Percentiles rank a stretch among this genome's conserved stretches.
phyloP scores from a whole-genome alignment of 805 yeast species.

The Candida hispaniensis region DNA sequence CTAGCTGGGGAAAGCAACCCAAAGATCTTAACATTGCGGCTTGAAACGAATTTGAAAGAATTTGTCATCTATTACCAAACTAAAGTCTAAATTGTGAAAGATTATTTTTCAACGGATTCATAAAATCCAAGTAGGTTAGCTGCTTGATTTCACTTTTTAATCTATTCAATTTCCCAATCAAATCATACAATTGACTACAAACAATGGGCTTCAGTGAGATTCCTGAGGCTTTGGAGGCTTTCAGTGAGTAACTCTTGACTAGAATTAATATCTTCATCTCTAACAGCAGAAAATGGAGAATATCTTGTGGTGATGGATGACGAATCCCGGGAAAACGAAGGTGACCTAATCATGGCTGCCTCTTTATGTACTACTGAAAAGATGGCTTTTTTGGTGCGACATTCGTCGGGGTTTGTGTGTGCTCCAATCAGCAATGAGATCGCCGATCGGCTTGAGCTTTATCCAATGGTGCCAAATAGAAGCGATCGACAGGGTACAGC shows the following conservation, averaged over 20 bases:
- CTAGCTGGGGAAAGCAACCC: too few species aligned
- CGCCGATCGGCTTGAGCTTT: conserved; percentile 74
- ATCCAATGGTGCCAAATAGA: conserved; percentile 54
- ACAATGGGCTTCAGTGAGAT: conserved; percentile 38
- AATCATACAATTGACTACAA: too few species aligned
- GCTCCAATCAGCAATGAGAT: conserved; percentile 69
- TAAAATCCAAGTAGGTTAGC: too few species aligned
- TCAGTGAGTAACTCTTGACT: conserved; percentile 32
- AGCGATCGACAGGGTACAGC: conserved; percentile 94
- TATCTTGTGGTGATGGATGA: conserved; percentile 95
- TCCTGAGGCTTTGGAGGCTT: conserved; percentile 63
- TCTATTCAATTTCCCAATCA: neutral
- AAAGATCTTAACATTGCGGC: too few species aligned
- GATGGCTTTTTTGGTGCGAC: conserved; percentile 87
- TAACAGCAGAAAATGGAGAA: conserved; percentile 46
- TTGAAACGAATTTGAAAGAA: too few species aligned
- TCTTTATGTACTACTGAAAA: conserved; percentile 62
- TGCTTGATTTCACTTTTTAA: conserved; percentile 1
- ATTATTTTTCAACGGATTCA: too few species aligned
- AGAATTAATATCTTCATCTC: neutral
- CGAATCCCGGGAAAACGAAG: conserved; percentile 93
- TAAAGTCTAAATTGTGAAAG: too few species aligned
- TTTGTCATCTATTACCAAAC: too few species aligned
- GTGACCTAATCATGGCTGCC: conserved; percentile 93
- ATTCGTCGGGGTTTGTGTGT: conserved; percentile 75